Evolutionary conservation across 768 basidiomycete genomes (phyloP), one percentile per base, ranked within the genome.

Genomic region (Omphalotus guepiniiformis): DNA sequence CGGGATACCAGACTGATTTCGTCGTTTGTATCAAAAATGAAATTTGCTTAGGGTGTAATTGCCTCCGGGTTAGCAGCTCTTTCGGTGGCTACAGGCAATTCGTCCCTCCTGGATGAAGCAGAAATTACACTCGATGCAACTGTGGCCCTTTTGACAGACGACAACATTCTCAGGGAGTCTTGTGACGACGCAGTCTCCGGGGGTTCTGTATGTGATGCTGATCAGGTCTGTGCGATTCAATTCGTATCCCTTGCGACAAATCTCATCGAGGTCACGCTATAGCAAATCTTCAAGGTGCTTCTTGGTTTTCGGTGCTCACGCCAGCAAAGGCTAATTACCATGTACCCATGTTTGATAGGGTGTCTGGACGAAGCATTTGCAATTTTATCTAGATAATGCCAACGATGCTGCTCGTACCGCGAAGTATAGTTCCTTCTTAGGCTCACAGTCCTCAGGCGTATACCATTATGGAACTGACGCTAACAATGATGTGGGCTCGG

Each of bases 91-190:
- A 72, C 67, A 0, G 62, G 63, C 3, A 62, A 78, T 53, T 53
- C 47, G 26, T 63, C 66, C 1, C 58, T 74, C 8, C 62, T 80
- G 26, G 61, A 67, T 23, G 63, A 75, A 56, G 78, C 76, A 2
- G 75, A 80, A 57, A 69, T 74, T 37, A 78, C 76, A 11, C 60
- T 81, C 29, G 71, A 79, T 49, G 76, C 76, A 1, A 76, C 77
- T 12, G 73, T 79, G 15, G 40, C 48, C 11, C 54, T 58, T 21
- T 58, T 79, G 27, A 68, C 76, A 2, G 54, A 50, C 3, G 63
- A 70, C 50, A 59, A 63, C 45, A 71, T 76, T 49, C 65, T 79
- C 28, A 71, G 63, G 49, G 79, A 80, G 58, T 71, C 76, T 1
- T 81, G 79, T 44, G 79, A 81, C 51, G 59, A 73, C 43, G 69